Evolutionary conservation across 768 basidiomycete species (phyloP).

Genomic region (Hysterangium stoloniferum): DNA sequence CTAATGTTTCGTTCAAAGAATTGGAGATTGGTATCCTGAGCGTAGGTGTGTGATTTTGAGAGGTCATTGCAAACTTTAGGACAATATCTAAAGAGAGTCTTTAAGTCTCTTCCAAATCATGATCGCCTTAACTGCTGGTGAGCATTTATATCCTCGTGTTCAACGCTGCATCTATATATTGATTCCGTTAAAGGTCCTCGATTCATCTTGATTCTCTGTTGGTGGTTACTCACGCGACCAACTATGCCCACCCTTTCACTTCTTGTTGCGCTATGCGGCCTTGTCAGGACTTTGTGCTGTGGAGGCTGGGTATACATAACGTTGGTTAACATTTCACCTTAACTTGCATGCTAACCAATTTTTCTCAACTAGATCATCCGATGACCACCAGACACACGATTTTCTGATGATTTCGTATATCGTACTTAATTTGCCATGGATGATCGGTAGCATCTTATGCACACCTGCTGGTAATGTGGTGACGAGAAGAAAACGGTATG

Average conservation of each 20-base stretch:
- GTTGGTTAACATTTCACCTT: constrained; percentile 19
- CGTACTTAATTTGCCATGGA: constrained; percentile 81
- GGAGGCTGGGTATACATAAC: constrained; percentile 94
- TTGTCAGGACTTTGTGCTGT: constrained; percentile 71
- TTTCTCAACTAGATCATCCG: constrained; percentile 33
- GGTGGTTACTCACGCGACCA: constrained; percentile 50
- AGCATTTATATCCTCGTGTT: constrained; percentile 13
- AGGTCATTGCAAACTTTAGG: background rate
- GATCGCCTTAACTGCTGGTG: constrained; percentile 77
- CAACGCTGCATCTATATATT: background rate
- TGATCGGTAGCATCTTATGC: constrained; percentile 59
- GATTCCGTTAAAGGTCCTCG: constrained; percentile 51
- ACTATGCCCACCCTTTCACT: constrained; percentile 36
- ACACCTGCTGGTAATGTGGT: constrained; percentile 36
- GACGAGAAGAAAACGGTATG: constrained; percentile 47
- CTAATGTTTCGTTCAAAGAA: constrained; percentile 34
- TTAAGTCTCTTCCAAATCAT: constrained; percentile 68
- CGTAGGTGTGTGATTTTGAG: constrained; percentile 29
- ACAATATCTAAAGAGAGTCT: background rate
- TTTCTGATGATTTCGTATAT: constrained; percentile 85
- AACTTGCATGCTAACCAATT: background rate
- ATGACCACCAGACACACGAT: constrained; percentile 81
- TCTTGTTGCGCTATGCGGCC: constrained; percentile 50
- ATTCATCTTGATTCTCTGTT: constrained; percentile 54
- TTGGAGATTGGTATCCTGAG: constrained; percentile 89